Evolutionary conservation across 371 early-diverging fungal species (phyloP).

Genomic region (Saksenaea vasiformis): DNA sequence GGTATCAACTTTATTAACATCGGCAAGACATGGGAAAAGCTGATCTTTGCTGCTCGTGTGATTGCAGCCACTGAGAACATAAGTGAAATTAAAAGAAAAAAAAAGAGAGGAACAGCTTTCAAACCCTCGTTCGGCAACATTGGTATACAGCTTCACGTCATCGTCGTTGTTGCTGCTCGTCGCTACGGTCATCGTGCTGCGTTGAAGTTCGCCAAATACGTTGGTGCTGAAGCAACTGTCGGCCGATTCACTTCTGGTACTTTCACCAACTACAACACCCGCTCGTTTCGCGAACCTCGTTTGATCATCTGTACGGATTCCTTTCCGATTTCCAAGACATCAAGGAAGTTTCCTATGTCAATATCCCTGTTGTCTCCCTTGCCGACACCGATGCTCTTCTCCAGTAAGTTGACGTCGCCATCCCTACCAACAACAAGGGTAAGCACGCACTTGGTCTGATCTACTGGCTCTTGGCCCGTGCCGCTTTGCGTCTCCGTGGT

Average conservation of each 20-base stretch:
- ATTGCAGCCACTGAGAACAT: slow-evolving; percentile 94
- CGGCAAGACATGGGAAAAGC: slow-evolving; percentile 99
- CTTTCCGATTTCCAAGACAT: slow-evolving; percentile 98
- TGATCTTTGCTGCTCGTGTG: slow-evolving; percentile 98
- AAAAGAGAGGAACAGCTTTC: neutral
- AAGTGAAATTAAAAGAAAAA: slow-evolving; percentile 9
- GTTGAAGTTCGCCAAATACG: slow-evolving; percentile 97
- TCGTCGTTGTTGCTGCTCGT: slow-evolving; percentile 95
- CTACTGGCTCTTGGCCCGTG: slow-evolving; percentile 97
- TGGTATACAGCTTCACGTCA: slow-evolving; percentile 70
- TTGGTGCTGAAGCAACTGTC: slow-evolving; percentile 96
- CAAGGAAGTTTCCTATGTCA: slow-evolving; percentile 98
- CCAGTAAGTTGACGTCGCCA: slow-evolving; percentile 96
- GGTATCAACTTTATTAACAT: slow-evolving; percentile 95
- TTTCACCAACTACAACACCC: slow-evolving; percentile 99
- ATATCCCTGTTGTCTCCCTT: slow-evolving; percentile 99
- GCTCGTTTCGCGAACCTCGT: slow-evolving; percentile 98
- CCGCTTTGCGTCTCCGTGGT: slow-evolving; percentile 98
- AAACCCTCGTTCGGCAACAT: neutral
- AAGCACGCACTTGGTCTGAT: slow-evolving; percentile 98
- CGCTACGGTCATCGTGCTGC: slow-evolving; percentile 99
- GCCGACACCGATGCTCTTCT: slow-evolving; percentile 97
- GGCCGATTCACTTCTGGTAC: slow-evolving; percentile 99
- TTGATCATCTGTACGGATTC: slow-evolving; percentile 98
- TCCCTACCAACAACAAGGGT: slow-evolving; percentile 99